Percentiles rank a stretch among this genome's conserved stretches.
Evolutionary conservation across 257 asterid genomes (phyloP).

Genomic region (Rhazya stricta): DNA sequence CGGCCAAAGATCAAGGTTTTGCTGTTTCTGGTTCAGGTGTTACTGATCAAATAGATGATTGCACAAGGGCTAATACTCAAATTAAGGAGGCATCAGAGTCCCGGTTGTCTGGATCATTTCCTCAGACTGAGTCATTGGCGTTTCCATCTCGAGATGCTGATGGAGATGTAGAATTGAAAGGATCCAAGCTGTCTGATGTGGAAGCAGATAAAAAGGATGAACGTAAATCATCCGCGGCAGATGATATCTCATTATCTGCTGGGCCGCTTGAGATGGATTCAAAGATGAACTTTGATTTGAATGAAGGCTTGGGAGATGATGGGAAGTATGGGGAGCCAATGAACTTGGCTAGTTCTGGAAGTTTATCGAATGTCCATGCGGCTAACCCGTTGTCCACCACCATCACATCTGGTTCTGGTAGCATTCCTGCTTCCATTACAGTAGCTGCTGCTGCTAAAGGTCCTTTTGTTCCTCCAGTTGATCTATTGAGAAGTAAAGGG

Average conservation of each 20-base stretch:
- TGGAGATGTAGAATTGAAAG: conserved; percentile 23
- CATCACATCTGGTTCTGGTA: conserved; percentile 27
- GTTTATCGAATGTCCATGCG: conserved; percentile 30
- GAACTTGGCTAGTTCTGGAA: conserved; percentile 23
- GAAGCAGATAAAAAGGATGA: conserved; percentile 28
- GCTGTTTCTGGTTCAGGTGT: conserved; percentile 18
- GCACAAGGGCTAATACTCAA: conserved; percentile 27
- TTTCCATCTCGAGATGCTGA: conserved; percentile 23
- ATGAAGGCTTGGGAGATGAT: conserved; percentile 74
- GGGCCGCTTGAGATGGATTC: conserved; percentile 27
- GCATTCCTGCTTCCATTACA: conserved; percentile 60
- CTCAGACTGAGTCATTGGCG: conserved; percentile 22
- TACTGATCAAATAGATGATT: conserved; percentile 25
- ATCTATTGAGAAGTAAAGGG: conserved; percentile 64
- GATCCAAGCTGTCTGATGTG: conserved; percentile 18
- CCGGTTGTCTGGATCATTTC: conserved; percentile 17
- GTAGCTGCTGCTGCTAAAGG: conserved; percentile 91
- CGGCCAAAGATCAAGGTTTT: conserved; percentile 21
- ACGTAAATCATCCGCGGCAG: conserved; percentile 22
- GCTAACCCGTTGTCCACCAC: conserved; percentile 36
- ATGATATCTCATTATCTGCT: conserved; percentile 25
- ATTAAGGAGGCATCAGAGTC: conserved; percentile 21
- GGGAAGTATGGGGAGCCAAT: conserved; percentile 58
- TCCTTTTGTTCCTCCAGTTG: conserved; percentile 83
- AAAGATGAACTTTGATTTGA: conserved; percentile 66